Evolutionary conservation across 345 rosid genomes (phyloP), one percentile per base, ranked within the genome.

Genomic region (Rhodomyrtus tomentosa): DNA sequence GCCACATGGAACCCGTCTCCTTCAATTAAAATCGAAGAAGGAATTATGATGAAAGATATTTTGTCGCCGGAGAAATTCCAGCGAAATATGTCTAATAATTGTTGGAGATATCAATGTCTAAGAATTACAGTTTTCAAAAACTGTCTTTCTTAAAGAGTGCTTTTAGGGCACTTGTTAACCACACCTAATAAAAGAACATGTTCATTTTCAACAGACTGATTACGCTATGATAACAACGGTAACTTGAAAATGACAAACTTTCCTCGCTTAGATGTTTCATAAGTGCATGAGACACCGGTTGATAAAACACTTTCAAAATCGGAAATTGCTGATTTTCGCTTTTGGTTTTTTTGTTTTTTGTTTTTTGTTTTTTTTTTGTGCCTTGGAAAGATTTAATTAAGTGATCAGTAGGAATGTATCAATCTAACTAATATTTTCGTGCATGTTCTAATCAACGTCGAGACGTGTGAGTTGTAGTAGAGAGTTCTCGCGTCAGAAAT

Each of bases 401-500:
- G 22, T 36, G 5, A 59, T 15, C 40, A 1, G 5, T 15, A 18
- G 6, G 40, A 12, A 68, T 18, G 24, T 18, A 32, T 18, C 24
- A 68, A 62, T 62, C 0, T 62, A 18, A 21, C 76, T 32, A 68
- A 32, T 0, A 36, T 24, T 68, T 68, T 16, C 0, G 42, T 68
- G 76, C 13, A 18, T 32, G 45, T 68, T 18, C 11, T 32, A 7
- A 3, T 68, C 76, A 32, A 32, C 21, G 24, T 10, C 2, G 13
- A 68, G 24, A 2, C 45, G 13, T 8, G 13, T 36, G 6, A 68
- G 6, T 32, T 8, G 22, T 36, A 4, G 32, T 32, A 68, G 1
- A 32, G 1, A 18, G 38, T 3, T 32, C 3, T 18, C 4, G 12
- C 22, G 9, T 36, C 0, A 0, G 1, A 68, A 2, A 68, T 18